A percentile compares a stretch with the other conserved stretches of the same genome.
These are phyloP conservation scores for Waitea zeae DNA, from an alignment of 1,284 basidiomycete genomes.

Conservation along the genomic window DNA sequence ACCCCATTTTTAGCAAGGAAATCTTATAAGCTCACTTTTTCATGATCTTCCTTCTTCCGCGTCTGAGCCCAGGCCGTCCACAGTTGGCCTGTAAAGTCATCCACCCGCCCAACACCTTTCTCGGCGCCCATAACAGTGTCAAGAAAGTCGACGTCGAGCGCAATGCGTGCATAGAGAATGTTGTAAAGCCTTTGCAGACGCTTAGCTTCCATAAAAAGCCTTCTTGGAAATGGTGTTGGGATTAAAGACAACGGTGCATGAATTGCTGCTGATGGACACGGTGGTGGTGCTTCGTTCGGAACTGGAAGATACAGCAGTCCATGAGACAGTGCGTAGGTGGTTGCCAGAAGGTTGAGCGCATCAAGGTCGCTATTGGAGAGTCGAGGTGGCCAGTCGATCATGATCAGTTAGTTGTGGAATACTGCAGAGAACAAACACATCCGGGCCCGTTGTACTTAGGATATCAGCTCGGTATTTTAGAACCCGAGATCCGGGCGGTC, in stretches of 20 bases:
- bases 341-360: slow-evolving; percentile 46
- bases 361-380: slow-evolving; percentile 40
- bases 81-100: slow-evolving; percentile 73
- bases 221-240: slow-evolving; percentile 74
- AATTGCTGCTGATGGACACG: slow-evolving; percentile 52
- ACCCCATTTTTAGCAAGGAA: background rate
- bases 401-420: slow-evolving; percentile 6
- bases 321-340: slow-evolving; percentile 74
- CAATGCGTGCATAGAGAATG: slow-evolving; percentile 70
- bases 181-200: slow-evolving; percentile 71
- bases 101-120: slow-evolving; percentile 63
- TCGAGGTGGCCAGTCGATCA: slow-evolving; percentile 72
- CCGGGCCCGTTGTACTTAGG: too few relatives aligned
- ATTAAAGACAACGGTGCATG: slow-evolving; percentile 83
- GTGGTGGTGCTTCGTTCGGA: slow-evolving; percentile 25
- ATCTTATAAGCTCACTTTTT: too few relatives aligned
- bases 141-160: slow-evolving; percentile 68
- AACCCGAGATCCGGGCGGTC: too few relatives aligned
- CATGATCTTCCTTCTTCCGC: slow-evolving; percentile 37
- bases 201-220: slow-evolving; percentile 52
- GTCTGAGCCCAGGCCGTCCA: slow-evolving; percentile 78
- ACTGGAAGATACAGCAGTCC: slow-evolving; percentile 75
- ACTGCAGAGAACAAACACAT: background rate
- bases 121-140: slow-evolving; percentile 70
- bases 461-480: too few relatives aligned